These are phyloP conservation scores for Thinopyrum elongatum DNA, from an alignment of 176 grass and related monocot genomes.

Conservation along the genomic window DNA sequence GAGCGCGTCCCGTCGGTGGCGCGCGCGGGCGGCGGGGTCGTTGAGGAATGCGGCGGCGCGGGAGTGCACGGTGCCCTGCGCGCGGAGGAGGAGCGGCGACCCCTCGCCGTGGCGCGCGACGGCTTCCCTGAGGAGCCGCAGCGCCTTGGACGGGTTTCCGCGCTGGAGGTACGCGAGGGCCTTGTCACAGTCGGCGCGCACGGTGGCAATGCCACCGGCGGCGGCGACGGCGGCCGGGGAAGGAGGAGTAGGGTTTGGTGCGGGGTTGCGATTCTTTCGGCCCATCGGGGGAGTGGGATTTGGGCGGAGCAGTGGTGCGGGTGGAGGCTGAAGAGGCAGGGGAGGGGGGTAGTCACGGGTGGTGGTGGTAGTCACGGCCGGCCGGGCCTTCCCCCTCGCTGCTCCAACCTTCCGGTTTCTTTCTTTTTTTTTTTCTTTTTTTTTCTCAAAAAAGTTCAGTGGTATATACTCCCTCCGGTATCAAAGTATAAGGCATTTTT, in stretches of 20 bases:
- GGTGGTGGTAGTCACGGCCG: no score
- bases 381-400: no score
- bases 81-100: conserved; percentile 62
- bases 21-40: conserved; percentile 56
- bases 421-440: no score
- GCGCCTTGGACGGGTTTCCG: conserved; percentile 59
- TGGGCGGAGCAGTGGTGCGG: not conserved
- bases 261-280: conserved; percentile 55
- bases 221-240: not conserved
- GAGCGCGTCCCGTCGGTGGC: conserved; percentile 52
- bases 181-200: conserved; percentile 57
- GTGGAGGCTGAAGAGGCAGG: no score
- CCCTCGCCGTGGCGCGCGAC: conserved; percentile 40
- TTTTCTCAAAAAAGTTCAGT: no score
- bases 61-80: conserved; percentile 62
- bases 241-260: conserved; percentile 54
- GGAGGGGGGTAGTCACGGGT: no score
- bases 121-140: conserved; percentile 66
- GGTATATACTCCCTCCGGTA: no score
- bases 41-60: conserved; percentile 57
- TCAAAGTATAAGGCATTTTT: no score
- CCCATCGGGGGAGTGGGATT: conserved; percentile 55
- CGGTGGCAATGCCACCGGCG: conserved; percentile 1
- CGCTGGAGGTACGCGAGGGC: conserved; percentile 56
- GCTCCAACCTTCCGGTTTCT: no score